A percentile compares a stretch with the other conserved stretches of the same genome.
phyloP scores from a whole-genome alignment of 2,329 filamentous ascomycete genomes.

The Coniochaeta sp. region DNA sequence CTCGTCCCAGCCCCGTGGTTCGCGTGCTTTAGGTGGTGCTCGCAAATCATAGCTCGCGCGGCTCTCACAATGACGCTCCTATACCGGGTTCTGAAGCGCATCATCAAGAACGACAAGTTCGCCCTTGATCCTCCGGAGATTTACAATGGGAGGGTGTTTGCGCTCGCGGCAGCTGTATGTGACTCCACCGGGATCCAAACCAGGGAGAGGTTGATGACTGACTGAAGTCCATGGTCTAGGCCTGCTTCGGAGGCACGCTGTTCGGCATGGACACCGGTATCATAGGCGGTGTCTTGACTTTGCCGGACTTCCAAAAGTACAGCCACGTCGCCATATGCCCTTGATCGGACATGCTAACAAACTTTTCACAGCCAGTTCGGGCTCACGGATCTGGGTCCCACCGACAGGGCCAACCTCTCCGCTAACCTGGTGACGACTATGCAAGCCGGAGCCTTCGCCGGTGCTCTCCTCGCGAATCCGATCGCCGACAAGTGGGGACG shows the following conservation, averaged over 20 bases:
- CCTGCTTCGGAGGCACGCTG: conserved; percentile 19
- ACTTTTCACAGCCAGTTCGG: conserved; percentile 40
- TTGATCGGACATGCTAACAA: neutral
- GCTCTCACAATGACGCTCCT: neutral
- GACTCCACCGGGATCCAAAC: neutral
- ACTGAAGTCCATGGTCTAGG: conserved; percentile 7
- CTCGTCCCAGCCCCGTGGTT: neutral
- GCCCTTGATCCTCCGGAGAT: conserved; percentile 54
- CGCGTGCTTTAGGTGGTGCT: neutral
- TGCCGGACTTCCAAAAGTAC: conserved; percentile 13
- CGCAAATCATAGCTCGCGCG: neutral
- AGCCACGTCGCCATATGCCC: neutral
- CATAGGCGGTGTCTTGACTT: conserved; percentile 18
- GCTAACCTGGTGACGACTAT: conserved; percentile 17
- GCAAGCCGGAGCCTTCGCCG: conserved; percentile 16
- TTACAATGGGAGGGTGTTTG: conserved; percentile 61
- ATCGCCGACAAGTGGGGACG: conserved; percentile 21
- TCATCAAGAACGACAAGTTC: conserved; percentile 1
- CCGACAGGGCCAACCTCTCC: conserved; percentile 12
- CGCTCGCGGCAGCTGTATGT: conserved; percentile 45
- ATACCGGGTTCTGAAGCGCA: neutral
- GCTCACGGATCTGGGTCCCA: conserved; percentile 24
- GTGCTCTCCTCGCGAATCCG: conserved; percentile 14
- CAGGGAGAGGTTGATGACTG: neutral
- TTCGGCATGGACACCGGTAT: conserved; percentile 19